Evolutionary conservation across 2,329 filamentous ascomycete species (phyloP).

Genomic region (Aspergillaceae sp.): DNA sequence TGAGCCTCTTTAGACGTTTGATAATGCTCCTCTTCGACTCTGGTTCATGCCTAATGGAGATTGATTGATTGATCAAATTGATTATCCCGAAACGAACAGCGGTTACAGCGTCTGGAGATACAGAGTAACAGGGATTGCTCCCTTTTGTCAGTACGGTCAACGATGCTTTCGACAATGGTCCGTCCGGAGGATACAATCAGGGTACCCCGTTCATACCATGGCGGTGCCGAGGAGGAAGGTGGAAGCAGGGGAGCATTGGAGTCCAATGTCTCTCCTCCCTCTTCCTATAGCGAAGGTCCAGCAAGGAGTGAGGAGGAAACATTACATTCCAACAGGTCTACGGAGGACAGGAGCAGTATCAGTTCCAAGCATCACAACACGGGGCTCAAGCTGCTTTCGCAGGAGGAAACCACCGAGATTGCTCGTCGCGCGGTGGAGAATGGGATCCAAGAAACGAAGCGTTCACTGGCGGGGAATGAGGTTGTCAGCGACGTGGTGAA

Average conservation of each 20-base stretch:
- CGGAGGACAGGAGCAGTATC: constrained; percentile 12
- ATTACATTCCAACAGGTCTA: constrained; percentile 17
- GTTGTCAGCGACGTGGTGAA: constrained; percentile 39
- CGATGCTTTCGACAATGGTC: constrained; percentile 28
- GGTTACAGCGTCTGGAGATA: not conserved
- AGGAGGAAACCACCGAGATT: constrained; percentile 39
- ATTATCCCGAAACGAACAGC: not conserved
- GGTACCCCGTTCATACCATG: constrained; percentile 23
- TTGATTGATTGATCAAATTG: constrained; percentile 9
- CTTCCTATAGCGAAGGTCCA: constrained; percentile 20
- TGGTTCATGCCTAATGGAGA: constrained; percentile 7
- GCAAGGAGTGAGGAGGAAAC: constrained; percentile 22
- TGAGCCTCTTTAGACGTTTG: constrained; percentile 7
- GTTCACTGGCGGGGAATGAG: constrained; percentile 39
- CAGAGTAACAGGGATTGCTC: not conserved
- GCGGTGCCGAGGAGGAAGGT: constrained; percentile 27
- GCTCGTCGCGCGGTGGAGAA: constrained; percentile 39
- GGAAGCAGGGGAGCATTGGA: constrained; percentile 19
- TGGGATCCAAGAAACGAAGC: constrained; percentile 40
- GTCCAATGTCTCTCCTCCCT: constrained; percentile 15
- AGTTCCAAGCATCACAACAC: constrained; percentile 11
- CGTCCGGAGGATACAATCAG: constrained; percentile 31
- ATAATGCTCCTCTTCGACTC: constrained; percentile 14
- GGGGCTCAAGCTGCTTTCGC: constrained; percentile 25
- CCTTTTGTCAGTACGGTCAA: constrained; percentile 1